A percentile compares a stretch with the other conserved stretches of the same genome.
Conservation (phyloP, 441 rosid genomes). For the Jatropha podagrica region DNA sequence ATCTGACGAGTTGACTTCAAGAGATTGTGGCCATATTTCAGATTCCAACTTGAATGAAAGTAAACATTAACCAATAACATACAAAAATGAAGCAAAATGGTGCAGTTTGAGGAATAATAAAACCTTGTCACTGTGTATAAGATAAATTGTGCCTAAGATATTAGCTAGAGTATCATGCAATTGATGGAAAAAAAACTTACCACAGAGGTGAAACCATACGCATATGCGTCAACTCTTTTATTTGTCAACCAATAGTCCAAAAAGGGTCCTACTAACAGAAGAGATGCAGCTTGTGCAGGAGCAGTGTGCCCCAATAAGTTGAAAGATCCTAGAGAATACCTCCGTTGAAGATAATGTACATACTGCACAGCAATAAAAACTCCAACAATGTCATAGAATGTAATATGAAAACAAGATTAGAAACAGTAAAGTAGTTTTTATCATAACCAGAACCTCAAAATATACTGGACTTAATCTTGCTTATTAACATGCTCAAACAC, state of each 20-base stretch:
- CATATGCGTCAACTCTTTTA: constrained; percentile 68
- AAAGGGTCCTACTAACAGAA: constrained; percentile 84
- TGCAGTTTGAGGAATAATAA: background rate
- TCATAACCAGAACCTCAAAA: background rate
- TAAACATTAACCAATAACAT: background rate
- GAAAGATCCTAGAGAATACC: constrained; percentile 84
- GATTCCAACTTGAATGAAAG: constrained; percentile 1
- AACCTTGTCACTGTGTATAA: background rate
- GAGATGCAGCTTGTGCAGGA: constrained; percentile 89
- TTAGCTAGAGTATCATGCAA: constrained; percentile 7
- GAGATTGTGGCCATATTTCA: background rate
- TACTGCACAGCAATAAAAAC: constrained; percentile 53
- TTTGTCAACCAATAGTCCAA: constrained; percentile 85
- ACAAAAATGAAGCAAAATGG: too few species aligned
- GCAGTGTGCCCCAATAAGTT: constrained; percentile 94
- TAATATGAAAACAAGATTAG: background rate
- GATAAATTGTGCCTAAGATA: constrained; percentile 11
- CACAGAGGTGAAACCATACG: constrained; percentile 53
- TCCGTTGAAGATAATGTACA: constrained; percentile 91
- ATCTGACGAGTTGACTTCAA: too few species aligned
- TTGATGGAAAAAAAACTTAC: constrained; percentile 41
- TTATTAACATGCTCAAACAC: background rate
- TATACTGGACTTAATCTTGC: background rate
- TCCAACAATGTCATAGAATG: background rate
- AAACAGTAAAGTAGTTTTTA: background rate